Percentiles rank a stretch among this genome's conserved stretches.
phyloP scores from a whole-genome alignment of 257 asterid genomes.

The Solanum virginianum region DNA sequence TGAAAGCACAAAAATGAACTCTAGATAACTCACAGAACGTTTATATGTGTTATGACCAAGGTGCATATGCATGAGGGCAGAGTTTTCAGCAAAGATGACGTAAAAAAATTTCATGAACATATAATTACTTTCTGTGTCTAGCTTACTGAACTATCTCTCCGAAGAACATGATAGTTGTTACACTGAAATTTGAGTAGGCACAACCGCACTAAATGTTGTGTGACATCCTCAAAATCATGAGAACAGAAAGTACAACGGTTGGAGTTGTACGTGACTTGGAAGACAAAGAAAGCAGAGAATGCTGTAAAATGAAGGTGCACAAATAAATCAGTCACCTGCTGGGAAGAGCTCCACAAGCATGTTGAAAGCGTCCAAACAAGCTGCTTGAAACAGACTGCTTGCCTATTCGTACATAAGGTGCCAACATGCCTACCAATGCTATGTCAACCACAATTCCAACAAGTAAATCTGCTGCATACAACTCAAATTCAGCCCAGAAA shows the following conservation, averaged over 20 bases:
- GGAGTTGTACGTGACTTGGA: neutral
- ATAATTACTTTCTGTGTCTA: neutral
- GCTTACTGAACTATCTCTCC: neutral
- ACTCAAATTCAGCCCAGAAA: constrained; percentile 95
- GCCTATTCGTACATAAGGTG: constrained; percentile 87
- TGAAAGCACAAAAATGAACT: neutral
- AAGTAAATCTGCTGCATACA: constrained; percentile 87
- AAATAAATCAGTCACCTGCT: constrained; percentile 46
- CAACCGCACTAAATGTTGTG: neutral
- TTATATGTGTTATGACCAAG: neutral
- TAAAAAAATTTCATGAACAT: neutral
- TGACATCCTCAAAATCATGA: neutral
- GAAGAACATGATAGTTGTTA: neutral
- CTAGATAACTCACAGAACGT: neutral
- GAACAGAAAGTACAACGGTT: neutral
- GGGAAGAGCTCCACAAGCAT: constrained; percentile 63
- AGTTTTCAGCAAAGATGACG: neutral
- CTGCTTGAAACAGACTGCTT: constrained; percentile 56
- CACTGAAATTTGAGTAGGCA: neutral
- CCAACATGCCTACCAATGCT: constrained; percentile 92
- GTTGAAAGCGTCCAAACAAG: constrained; percentile 41
- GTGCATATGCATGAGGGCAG: neutral
- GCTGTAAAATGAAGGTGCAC: neutral
- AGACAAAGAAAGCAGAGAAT: neutral
- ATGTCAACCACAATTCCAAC: constrained; percentile 90